Percentiles rank a stretch among this genome's conserved stretches.
Conservation (phyloP, 768 basidiomycete species). For the Agaricus sinodeliciosus region DNA sequence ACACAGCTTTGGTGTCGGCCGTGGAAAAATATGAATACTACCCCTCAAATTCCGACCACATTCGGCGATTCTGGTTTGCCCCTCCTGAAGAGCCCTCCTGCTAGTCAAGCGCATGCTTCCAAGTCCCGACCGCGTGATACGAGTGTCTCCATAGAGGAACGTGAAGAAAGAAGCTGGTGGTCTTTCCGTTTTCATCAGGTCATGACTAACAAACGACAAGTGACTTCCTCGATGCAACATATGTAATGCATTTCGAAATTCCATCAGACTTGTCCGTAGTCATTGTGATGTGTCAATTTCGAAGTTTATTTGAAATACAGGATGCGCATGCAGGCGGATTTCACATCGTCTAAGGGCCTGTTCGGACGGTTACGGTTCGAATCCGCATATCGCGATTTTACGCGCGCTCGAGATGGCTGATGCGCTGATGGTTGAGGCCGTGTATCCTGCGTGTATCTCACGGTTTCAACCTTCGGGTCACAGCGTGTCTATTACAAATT, state of each 20-base stretch:
- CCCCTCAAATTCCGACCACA: constrained; percentile 27
- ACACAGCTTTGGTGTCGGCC: constrained; percentile 7
- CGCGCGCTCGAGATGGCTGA: too few species aligned
- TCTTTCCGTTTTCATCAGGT: constrained; percentile 58
- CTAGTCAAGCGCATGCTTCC: constrained; percentile 31
- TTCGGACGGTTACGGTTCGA: too few species aligned
- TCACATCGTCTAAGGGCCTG: too few species aligned
- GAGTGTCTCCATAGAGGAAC: constrained; percentile 33
- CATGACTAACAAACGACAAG: constrained; percentile 21
- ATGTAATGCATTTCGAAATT: neutral
- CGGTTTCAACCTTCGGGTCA: too few species aligned
- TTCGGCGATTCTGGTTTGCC: constrained; percentile 42
- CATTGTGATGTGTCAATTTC: neutral
- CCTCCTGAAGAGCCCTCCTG: constrained; percentile 68
- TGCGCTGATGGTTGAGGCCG: too few species aligned
- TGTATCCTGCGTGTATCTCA: too few species aligned
- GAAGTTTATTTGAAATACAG: neutral
- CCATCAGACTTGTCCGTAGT: neutral
- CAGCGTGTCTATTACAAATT: too few species aligned
- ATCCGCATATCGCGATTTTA: too few species aligned
- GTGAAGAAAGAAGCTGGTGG: constrained; percentile 76
- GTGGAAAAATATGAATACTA: constrained; percentile 20
- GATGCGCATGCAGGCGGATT: too few species aligned
- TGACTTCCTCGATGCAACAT: neutral
- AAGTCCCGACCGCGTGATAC: constrained; percentile 13